Conservation (phyloP, 179 eudicot species). For the Sideroxylon spinosum region DNA sequence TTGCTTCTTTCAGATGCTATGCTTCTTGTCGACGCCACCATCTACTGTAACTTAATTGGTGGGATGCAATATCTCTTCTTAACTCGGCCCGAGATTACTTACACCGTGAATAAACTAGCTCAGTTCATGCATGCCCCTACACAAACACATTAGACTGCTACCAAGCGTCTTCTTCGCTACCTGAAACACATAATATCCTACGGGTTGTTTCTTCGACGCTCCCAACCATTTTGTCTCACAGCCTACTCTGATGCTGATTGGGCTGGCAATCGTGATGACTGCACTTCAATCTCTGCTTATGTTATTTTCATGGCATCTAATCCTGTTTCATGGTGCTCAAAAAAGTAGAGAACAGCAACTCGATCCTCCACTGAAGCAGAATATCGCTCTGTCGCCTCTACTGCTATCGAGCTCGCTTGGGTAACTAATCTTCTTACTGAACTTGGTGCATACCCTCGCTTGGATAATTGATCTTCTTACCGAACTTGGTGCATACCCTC, state of each 20-base stretch:
- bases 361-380: neutral
- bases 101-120: too few relatives aligned
- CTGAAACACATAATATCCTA: too few relatives aligned
- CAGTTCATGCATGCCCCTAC: too few relatives aligned
- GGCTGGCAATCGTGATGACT: neutral
- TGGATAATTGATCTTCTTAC: too few relatives aligned
- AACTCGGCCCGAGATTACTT: too few relatives aligned
- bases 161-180: too few relatives aligned
- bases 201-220: neutral
- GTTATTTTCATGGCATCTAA: neutral
- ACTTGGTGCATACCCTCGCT: neutral
- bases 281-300: neutral
- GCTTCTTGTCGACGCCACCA: too few relatives aligned
- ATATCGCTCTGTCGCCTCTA: neutral
- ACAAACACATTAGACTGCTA: too few relatives aligned
- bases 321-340: neutral
- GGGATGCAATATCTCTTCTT: too few relatives aligned
- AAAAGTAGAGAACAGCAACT: neutral
- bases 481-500: too few relatives aligned
- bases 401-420: neutral
- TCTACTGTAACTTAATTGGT: too few relatives aligned
- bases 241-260: neutral
- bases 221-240: neutral
- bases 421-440: neutral
- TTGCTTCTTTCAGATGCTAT: neutral